Conservation (phyloP, 1,284 basidiomycete species). For the Rhodotorula sp. region DNA sequence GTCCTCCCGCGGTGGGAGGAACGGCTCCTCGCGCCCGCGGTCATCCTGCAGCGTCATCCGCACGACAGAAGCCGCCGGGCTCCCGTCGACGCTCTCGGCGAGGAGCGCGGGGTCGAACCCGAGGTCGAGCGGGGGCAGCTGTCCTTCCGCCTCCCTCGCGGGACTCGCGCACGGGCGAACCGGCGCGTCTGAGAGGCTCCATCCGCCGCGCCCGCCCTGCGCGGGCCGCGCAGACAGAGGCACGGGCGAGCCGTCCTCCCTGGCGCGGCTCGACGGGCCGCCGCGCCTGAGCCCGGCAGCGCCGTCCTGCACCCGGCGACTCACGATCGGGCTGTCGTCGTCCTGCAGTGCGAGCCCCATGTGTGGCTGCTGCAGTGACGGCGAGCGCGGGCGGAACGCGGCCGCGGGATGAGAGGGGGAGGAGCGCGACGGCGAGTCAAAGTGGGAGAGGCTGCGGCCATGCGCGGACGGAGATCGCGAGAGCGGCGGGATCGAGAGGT, state of each 20-base stretch:
- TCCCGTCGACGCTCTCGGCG: neutral
- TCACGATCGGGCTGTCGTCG: conserved; percentile 23
- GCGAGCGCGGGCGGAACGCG: conserved; percentile 23
- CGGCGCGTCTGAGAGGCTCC: conserved; percentile 30
- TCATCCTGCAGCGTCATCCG: neutral
- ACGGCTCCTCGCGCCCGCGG: neutral
- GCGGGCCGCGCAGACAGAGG: neutral
- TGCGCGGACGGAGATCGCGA: conserved; percentile 23
- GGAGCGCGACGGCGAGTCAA: conserved; percentile 17
- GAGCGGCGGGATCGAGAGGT: conserved; percentile 23
- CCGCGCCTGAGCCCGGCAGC: neutral
- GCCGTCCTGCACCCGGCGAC: neutral
- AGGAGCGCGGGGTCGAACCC: conserved; percentile 3
- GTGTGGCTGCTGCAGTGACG: neutral
- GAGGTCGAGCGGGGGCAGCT: neutral
- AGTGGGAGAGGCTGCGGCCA: conserved; percentile 10
- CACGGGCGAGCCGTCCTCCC: neutral
- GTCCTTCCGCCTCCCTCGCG: no score
- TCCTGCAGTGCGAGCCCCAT: neutral
- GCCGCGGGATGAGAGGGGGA: neutral
- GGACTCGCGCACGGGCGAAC: neutral
- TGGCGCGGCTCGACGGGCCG: neutral
- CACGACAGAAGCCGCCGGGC: neutral
- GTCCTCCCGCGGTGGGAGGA: neutral
- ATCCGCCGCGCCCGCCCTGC: conserved; percentile 12